Base-by-base conservation (phyloP, 2,329 filamentous ascomycete species). In the Keithomyces neogunnii region DNA sequence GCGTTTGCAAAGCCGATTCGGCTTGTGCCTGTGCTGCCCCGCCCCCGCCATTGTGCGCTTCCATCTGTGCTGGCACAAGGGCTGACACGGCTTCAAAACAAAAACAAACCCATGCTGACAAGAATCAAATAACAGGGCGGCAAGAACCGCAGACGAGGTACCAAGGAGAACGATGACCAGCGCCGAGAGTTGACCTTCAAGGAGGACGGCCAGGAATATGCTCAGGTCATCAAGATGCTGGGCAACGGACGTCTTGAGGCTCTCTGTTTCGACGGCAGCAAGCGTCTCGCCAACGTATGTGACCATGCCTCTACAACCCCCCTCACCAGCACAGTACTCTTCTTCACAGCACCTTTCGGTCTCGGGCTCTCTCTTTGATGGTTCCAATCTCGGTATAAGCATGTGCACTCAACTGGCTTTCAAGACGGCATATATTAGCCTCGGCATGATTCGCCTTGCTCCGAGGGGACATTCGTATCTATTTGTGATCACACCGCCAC, bases 91-190 rank as follows among this genome's bases (percentile, higher is more conserved):
- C 43, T 10, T 13, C 51, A 51, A 47, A 35, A 7, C n/a, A 8
- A 8, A 42, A 44, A 30, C n/a, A 50, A 48, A 51, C 19, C 47
- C 53, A 51, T 48, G 53, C 53, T 57, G 48, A 56, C 52, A 42
- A 42, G 32, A 5, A 44, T 13, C 13, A 51, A 51, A 47, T 36
- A 63, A 81, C 64, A 93, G 89, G 92, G 92, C 73, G 92, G 92
- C 77, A 97, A 97, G 82, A 97, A 97, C 77, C 81, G 92, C 74
- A 87, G 92, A 83, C 84, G 93, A 77, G 92, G 92, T 76, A 97
- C 96, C 86, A 95, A 95, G 82, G 89, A 95, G 77, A 95, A 93
- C 76, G 93, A 97, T 79, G 95, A 96, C 69, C 91, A 96, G 78
- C 96, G 96, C 81, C 91, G 92, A 73, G 92, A 97, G 73, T 81